Evolutionary conservation across 148 eudicot species (phyloP), one percentile per base, ranked within the genome.

Genomic region (Heliamphora exappendiculata): DNA sequence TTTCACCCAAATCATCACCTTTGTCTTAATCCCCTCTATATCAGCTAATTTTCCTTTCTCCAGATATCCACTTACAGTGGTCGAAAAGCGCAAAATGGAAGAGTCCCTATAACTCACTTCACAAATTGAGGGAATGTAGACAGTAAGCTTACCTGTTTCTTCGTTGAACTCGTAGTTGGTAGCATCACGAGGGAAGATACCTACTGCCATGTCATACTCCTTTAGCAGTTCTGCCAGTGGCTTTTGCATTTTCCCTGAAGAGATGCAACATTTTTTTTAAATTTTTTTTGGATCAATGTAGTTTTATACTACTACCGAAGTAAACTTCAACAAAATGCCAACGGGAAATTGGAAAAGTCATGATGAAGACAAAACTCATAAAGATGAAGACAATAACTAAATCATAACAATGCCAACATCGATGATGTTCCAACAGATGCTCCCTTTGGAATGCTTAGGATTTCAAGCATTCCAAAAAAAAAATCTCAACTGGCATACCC

Each of bases 91-190:
- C 82, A 95, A 70, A 13, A 90, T 88, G 16, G 99, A 95, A 22
- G 94, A 89, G 84, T 95, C 99, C 75, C 75, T 92, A 85, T 95
- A 95, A 41, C 96, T 90, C 79, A 95, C 96, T 83, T 95, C 99
- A 79, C 94, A 92, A 34, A 91, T 53, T 58, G 92, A 82, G 55
- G 97, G 93, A 55, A 95, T 86, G 77, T 82, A 87, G 19, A 95
- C 97, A 0, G 83, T 89, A 29, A 92, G 90, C 88, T 88, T 95
- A 71, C 83, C 75, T 0, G 96, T 91, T 79, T 87, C 84, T 63
- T 92, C 99, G 74, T 92, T 90, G 78, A 95, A 91, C 88, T 95
- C 99, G 13, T 92, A 95, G 79, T 92, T 93, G 72, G 97, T 95
- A 26, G 94, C 99, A 72, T 95, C 94, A 51, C 89, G 92, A 14